Percentiles rank a stretch among this genome's conserved stretches.
Evolutionary conservation across 805 yeast genomes (phyloP).

Genomic region (Candida nemodendra): DNA sequence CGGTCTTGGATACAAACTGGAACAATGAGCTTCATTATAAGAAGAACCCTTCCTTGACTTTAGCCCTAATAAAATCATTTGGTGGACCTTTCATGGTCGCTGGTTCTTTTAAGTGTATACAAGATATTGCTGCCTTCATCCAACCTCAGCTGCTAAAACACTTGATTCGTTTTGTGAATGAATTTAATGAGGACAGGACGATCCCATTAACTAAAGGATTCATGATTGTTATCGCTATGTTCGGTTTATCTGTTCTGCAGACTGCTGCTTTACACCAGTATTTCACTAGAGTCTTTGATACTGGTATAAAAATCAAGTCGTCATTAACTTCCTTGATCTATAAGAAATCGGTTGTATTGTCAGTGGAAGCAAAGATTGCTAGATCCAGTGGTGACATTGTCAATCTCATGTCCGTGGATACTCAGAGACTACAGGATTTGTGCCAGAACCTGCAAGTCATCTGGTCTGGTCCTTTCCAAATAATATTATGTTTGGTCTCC

Average conservation of each 20-base stretch:
- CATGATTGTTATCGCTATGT: conserved; percentile 75
- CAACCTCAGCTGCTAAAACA: conserved; percentile 80
- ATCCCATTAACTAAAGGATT: conserved; percentile 72
- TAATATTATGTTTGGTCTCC: conserved; percentile 69
- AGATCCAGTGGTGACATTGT: conserved; percentile 91
- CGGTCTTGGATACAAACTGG: conserved; percentile 61
- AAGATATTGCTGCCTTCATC: conserved; percentile 78
- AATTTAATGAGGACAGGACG: conserved; percentile 42
- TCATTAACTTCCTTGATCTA: conserved; percentile 67
- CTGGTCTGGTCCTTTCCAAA: conserved; percentile 95
- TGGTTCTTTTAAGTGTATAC: conserved; percentile 66
- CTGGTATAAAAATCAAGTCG: conserved; percentile 75
- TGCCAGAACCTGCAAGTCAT: conserved; percentile 73
- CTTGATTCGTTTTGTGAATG: conserved; percentile 61
- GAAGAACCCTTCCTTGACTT: conserved; percentile 29
- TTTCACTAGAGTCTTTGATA: conserved; percentile 68
- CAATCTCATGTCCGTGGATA: conserved; percentile 91
- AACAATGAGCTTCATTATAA: conserved; percentile 41
- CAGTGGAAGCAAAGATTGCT: conserved; percentile 67
- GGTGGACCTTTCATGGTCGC: conserved; percentile 71
- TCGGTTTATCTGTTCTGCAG: conserved; percentile 70
- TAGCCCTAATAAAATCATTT: conserved; percentile 66
- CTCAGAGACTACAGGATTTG: conserved; percentile 82
- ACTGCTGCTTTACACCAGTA: conserved; percentile 77
- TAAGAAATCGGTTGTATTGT: conserved; percentile 63